Conservation (phyloP, 345 rosid genomes). For the Populus nigra region DNA sequence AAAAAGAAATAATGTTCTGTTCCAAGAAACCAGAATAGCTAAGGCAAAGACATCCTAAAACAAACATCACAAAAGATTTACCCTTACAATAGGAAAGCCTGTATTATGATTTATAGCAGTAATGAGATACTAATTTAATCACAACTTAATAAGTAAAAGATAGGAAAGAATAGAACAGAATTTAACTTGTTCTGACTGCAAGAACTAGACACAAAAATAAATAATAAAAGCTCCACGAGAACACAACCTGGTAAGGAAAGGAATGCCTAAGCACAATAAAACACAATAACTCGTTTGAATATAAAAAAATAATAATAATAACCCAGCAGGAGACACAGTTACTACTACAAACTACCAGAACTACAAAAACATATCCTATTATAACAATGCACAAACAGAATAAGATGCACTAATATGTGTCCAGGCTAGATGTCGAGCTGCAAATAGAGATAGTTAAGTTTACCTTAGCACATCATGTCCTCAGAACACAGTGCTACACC, state of each 20-base stretch:
- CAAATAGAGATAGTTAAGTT: constrained; percentile 1
- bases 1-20: too few relatives aligned
- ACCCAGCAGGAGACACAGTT: not conserved
- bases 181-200: not conserved
- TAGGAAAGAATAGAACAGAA: not conserved
- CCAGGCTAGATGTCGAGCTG: not conserved
- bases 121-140: not conserved
- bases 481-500: constrained; percentile 18
- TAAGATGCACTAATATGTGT: not conserved
- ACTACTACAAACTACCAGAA: not conserved
- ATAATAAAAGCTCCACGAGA: not conserved
- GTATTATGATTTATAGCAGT: not conserved
- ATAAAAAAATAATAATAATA: too few relatives aligned
- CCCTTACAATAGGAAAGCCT: not conserved
- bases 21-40: not conserved
- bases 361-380: not conserved
- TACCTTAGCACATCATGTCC: constrained; percentile 39
- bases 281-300: not conserved
- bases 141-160: not conserved
- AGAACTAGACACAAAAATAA: not conserved
- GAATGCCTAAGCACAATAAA: not conserved
- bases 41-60: not conserved
- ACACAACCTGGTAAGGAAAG: not conserved
- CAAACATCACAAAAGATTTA: not conserved
- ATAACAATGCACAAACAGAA: not conserved